These are phyloP conservation scores for Pleurotus djamor DNA, from an alignment of 768 basidiomycete genomes.

Conservation along the genomic window DNA sequence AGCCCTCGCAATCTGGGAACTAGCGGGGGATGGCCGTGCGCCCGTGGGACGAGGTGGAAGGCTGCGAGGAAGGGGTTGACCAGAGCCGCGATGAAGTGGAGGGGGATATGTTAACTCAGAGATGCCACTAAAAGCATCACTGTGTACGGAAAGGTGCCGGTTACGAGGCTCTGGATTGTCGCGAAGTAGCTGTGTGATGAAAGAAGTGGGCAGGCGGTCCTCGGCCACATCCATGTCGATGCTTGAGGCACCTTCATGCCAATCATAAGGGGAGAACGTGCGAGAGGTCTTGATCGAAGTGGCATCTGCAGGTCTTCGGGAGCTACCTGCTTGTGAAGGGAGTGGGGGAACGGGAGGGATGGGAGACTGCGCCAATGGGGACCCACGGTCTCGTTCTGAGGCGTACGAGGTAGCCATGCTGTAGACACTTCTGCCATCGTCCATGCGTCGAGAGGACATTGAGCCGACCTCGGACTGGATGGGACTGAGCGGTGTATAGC, in stretches of 20 bases:
- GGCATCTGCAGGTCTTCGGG: conserved; percentile 5
- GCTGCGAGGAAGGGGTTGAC: conserved; percentile 10
- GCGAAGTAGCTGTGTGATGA: conserved; percentile 56
- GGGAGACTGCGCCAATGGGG: conserved; percentile 8
- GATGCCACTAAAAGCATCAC: conserved; percentile 45
- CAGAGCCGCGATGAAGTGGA: conserved; percentile 12
- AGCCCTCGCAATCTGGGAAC: conserved; percentile 21
- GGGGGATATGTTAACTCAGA: conserved; percentile 60
- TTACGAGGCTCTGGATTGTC: conserved; percentile 30
- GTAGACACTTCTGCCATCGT: conserved; percentile 14
- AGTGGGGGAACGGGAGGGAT: conserved; percentile 12
- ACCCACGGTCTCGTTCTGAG: conserved; percentile 11
- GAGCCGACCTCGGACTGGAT: conserved; percentile 26
- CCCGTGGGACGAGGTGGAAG: conserved; percentile 16
- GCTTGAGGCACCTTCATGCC: conserved; percentile 61
- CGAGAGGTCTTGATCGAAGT: conserved; percentile 12
- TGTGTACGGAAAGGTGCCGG: conserved; percentile 28
- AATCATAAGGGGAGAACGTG: conserved; percentile 43
- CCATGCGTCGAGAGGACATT: conserved; percentile 19
- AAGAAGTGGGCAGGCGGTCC: conserved; percentile 56
- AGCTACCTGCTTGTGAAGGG: conserved; percentile 1
- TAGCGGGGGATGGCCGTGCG: conserved; percentile 29
- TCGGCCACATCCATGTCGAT: conserved; percentile 57
- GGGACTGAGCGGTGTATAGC: conserved; percentile 42
- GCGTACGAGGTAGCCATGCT: conserved; percentile 18